phyloP scores from a whole-genome alignment of 495 filamentous ascomycete species.

The Penicillium diatomitis region DNA sequence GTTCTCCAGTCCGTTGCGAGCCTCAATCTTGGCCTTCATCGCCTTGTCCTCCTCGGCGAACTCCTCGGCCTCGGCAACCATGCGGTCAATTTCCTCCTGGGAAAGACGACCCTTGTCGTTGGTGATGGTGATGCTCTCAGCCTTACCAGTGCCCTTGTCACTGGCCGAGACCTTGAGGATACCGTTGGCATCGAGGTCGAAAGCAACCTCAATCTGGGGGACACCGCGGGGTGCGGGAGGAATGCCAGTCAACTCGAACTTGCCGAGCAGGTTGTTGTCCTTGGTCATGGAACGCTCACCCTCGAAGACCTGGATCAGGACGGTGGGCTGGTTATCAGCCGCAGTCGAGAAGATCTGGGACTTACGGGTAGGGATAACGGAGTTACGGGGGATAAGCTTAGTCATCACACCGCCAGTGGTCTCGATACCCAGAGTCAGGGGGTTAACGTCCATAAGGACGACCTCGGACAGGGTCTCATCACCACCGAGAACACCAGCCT shows the following conservation, averaged over 20 bases:
- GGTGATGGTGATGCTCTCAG: slow-evolving; percentile 96
- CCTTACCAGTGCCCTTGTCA: slow-evolving; percentile 99
- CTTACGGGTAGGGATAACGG: slow-evolving; percentile 98
- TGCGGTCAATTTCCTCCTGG: slow-evolving; percentile 98
- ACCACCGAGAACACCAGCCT: slow-evolving; percentile 95
- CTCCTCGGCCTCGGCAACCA: slow-evolving; percentile 96
- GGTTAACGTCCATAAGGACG: slow-evolving; percentile 91
- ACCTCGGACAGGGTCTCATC: slow-evolving; percentile 95
- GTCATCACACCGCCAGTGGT: slow-evolving; percentile 99
- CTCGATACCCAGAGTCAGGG: slow-evolving; percentile 97
- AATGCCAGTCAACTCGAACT: slow-evolving; percentile 97
- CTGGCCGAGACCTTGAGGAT: slow-evolving; percentile 96
- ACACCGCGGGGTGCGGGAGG: slow-evolving; percentile 97
- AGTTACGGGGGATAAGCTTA: slow-evolving; percentile 96
- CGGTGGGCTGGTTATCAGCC: slow-evolving; percentile 98
- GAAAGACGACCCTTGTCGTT: slow-evolving; percentile 99
- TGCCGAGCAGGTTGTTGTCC: slow-evolving; percentile 98
- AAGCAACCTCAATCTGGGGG: slow-evolving; percentile 98
- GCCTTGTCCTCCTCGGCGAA: slow-evolving; percentile 99
- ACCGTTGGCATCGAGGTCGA: slow-evolving; percentile 98
- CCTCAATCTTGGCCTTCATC: slow-evolving; percentile 85
- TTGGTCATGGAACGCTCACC: slow-evolving; percentile 97
- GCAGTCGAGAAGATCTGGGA: slow-evolving; percentile 99
- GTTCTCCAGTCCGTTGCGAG: slow-evolving; percentile 93
- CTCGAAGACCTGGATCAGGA: slow-evolving; percentile 99